Base-by-base conservation (phyloP, 495 filamentous ascomycete genomes). In the Ascodesmis nigricans region DNA sequence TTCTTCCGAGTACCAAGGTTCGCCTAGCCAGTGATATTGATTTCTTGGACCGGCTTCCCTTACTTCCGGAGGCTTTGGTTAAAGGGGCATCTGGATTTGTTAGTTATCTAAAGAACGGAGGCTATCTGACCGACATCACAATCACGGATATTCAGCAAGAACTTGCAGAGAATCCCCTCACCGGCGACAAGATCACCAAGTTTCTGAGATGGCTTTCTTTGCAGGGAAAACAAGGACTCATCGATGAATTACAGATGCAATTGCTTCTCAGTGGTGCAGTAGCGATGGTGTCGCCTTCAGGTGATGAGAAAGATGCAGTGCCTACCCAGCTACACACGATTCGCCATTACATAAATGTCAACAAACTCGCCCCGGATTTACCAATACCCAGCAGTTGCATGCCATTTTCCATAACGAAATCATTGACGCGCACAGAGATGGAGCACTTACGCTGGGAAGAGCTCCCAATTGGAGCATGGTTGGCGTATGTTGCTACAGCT, bases 31-130 rank as follows among this genome's bases (percentile, higher is more conserved):
- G 73, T 4, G 73, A 81, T 35, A 78, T 90, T 43, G 60, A 63
- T 22, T 99, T 99, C 50, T 70, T 95, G 38, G 74, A 81, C 26
- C 73, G 73, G n/a, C 81, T 95, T 37, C 81, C 90, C 1, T 71
- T 84, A 15, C 57, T 99, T 17, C 75, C 84, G 2, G 67, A 80
- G 26, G 70, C 69, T 25, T 63, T 95, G 39, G 63, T 68, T 16
- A 55, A 66, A 7, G 63, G 60, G 17, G 62, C 69, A 0, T 58
- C 63, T 21, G 63, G 64, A 0, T 84, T 99, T 43, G 67, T 93
- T 28, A 62, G 63, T 31, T 78, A 73, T 33, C 55, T 99, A 24
- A 71, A 67, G 31, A 74, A 77, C 15, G 78, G 76, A 41, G 80
- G 76, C 0, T 53, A 91, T 32, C 65, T 99, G 15, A 75, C 70